Evolutionary conservation across 1,139 yeast genomes (phyloP), one percentile per base, ranked within the genome.

Genomic region (Pichia sp.): DNA sequence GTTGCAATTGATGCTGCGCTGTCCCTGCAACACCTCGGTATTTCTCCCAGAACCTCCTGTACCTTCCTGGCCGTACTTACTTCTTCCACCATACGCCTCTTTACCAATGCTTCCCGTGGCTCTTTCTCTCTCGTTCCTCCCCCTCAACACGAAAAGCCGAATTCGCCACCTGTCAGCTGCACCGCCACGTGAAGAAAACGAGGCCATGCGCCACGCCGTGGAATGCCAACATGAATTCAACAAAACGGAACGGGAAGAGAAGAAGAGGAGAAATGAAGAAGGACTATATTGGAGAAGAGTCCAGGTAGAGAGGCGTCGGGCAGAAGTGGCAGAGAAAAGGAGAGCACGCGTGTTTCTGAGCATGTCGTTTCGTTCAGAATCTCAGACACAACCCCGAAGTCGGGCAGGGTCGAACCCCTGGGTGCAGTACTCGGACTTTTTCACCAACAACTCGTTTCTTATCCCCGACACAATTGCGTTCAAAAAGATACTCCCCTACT

Each of bases 391-490:
- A 11, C 36, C 52, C 16, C 26, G 51, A 23, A n/a, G 45, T 19
- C 46, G 54, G 23, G 34, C 54, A 5, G 44, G 29, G 10, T 54
- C 57, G 5, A 54, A 52, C 44, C 54, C 54, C 6, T 53, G 52
- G 55, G 8, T 16, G 5, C 45, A 47, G 34, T 56, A 51, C 45
- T 29, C 57, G 11, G 57, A 53, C 11, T 56, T 56, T n/a, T 54
- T 56, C 29, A 45, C 49, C 1, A 51, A 51, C n/a, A 50, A 30
- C 30, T 56, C 58, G 7, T 43, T 62, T 41, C 52, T 56, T 8
- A 56, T 56, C 16, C 59, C 59, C 2, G 59, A 56, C 40, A 56
- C 56, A 1, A 29, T 54, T 8, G 57, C 57, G 5, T 56, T 56
- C 42, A 36, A 42, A 4, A 47, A 34, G 10, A 51, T 56, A 4